A percentile compares a stretch with the other conserved stretches of the same genome.
phyloP scores from a whole-genome alignment of 371 early-diverging fungal genomes.

The Aphelidium insulamus region DNA sequence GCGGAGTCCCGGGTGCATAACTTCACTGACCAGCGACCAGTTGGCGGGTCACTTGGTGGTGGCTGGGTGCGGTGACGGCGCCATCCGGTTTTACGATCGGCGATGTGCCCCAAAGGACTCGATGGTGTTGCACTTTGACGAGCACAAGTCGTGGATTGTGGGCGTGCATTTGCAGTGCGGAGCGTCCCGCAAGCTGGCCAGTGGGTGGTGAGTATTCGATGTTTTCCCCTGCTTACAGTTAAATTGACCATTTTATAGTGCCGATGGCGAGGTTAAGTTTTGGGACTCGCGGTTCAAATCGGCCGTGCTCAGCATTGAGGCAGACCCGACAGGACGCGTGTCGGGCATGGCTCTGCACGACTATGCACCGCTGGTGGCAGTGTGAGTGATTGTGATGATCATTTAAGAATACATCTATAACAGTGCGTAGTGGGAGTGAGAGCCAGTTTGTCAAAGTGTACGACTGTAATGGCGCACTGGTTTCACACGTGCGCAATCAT shows the following conservation, averaged over 20 bases:
- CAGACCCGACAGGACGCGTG: conserved; percentile 23
- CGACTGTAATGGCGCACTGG: conserved; percentile 24
- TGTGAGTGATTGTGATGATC: conserved; percentile 44
- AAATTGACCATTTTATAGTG: conserved; percentile 6
- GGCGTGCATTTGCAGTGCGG: conserved; percentile 36
- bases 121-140: conserved; percentile 34
- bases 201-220: conserved; percentile 13
- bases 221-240: background rate
- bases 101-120: conserved; percentile 26
- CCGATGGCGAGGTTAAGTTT: conserved; percentile 47
- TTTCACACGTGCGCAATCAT: conserved; percentile 29
- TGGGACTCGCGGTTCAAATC: conserved; percentile 52
- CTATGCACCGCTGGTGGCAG: conserved; percentile 36
- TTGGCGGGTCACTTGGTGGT: conserved; percentile 37
- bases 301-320: conserved; percentile 21
- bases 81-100: conserved; percentile 51
- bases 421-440: too few species aligned
- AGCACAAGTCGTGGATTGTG: conserved; percentile 37
- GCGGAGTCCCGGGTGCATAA: conserved; percentile 31
- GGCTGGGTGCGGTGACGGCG: conserved; percentile 61
- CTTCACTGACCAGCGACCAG: conserved; percentile 45
- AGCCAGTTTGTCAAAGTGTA: conserved; percentile 37
- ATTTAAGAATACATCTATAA: too few species aligned
- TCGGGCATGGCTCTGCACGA: conserved; percentile 44
- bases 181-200: conserved; percentile 28